A percentile compares a stretch with the other conserved stretches of the same genome.
Evolutionary conservation across 176 grass and related monocot genomes (phyloP).

Genomic region (bread wheat (Triticum aestivum)): DNA sequence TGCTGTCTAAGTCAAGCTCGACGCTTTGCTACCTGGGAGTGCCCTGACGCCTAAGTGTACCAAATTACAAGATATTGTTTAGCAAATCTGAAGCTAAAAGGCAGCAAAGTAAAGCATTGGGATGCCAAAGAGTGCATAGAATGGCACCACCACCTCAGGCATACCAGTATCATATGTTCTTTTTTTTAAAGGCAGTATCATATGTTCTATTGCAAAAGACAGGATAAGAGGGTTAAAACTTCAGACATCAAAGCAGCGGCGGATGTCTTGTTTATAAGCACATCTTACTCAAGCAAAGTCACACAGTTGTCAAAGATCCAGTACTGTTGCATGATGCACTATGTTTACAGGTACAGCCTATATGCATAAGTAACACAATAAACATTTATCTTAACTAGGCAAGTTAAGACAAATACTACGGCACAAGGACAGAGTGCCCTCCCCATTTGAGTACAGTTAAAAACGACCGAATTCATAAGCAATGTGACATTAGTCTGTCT

Average conservation of each 20-base stretch:
- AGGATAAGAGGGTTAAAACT: slow-evolving; percentile 31
- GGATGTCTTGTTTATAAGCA: background rate
- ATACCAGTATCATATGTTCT: slow-evolving; percentile 27
- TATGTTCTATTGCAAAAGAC: slow-evolving; percentile 22
- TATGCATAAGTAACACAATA: background rate
- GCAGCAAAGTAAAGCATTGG: slow-evolving; percentile 23
- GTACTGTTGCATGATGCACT: background rate
- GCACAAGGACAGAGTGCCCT: background rate
- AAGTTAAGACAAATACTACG: slow-evolving; percentile 3
- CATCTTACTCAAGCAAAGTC: background rate
- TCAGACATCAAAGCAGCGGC: slow-evolving; percentile 5
- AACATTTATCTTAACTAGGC: background rate
- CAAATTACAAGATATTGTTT: slow-evolving; percentile 44
- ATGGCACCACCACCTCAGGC: slow-evolving; percentile 24
- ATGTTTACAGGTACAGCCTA: slow-evolving; percentile 1
- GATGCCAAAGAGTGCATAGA: slow-evolving; percentile 37
- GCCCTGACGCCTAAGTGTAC: background rate
- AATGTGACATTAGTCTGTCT: background rate
- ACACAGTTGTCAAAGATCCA: background rate
- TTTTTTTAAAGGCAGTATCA: background rate
- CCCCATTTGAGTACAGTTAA: background rate
- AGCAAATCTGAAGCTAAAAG: slow-evolving; percentile 42
- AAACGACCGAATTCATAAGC: background rate
- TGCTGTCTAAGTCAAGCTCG: too few species aligned
- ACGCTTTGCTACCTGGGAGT: too few species aligned